Base-by-base conservation (phyloP, 495 filamentous ascomycete genomes). In the Hyphodiscus hymeniophilus region DNA sequence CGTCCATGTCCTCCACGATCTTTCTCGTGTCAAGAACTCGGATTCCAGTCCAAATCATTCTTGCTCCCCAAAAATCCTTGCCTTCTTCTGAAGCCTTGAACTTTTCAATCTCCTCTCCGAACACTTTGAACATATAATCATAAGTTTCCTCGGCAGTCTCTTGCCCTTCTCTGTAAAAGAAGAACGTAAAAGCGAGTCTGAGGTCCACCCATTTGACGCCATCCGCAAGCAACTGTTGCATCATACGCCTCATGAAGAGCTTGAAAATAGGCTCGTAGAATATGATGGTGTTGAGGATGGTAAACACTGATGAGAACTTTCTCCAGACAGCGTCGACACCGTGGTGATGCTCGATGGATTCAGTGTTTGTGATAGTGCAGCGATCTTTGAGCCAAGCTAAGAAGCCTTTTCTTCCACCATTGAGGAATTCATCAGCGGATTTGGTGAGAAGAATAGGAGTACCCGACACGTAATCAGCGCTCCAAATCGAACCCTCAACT, bases 201-300 rank as follows among this genome's bases (percentile, higher is more conserved):
- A 87, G 50, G 57, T 97, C 91, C 3, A 83, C 81, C 73, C 89
- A 96, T 54, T 71, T 74, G 20, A 96, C 73, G 1, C 88, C 85
- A 63, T 98, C 91, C 2, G 75, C 77, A 7, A 78, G 66, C 5
- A 96, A 63, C 18, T 84, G 68, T 12, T 67, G 65, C 53, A 92
- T 74, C 53, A 95, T 66, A 2, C 75, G 72, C 12, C 70, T 73
- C 51, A 95, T 63, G 55, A 85, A 91, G 21, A 69, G 68, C 20
- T 88, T 81, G 66, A 88, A 90, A 45, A 98, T 88, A 0, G 92
- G 90, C 63, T 97, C 92, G 63, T 96, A 95, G 66, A 78, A 84
- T 15, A 94, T 64, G 21, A 96, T 74, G 5, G 79, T 81, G 21
- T 75, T 73, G 23, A 95, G 68, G 2, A 89, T 71, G 0, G 67